A percentile compares a stretch with the other conserved stretches of the same genome.
These are phyloP conservation scores for Torulaspora franciscae DNA, from an alignment of 805 yeast genomes.

Conservation along the genomic window DNA sequence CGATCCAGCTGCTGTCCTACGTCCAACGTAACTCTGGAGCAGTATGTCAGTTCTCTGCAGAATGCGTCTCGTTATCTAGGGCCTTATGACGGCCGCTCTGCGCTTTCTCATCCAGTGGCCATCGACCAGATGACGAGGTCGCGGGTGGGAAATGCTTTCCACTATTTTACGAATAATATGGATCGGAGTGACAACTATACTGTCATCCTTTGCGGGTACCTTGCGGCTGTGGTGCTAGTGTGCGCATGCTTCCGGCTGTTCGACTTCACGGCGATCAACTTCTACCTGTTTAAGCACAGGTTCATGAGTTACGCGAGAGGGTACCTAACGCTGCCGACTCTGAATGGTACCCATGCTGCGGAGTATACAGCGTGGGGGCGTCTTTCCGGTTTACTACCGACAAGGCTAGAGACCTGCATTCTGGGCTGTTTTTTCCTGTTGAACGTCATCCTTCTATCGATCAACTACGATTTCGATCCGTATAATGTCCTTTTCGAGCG, in stretches of 20 bases:
- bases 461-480: conserved; percentile 17
- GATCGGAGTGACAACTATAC: conserved; percentile 21
- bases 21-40: conserved; percentile 11
- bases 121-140: conserved; percentile 9
- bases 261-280: conserved; percentile 13
- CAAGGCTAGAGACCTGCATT: conserved; percentile 21
- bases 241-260: conserved; percentile 9
- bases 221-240: conserved; percentile 8
- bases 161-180: conserved; percentile 17
- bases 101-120: conserved; percentile 14
- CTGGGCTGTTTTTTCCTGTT: conserved; percentile 19
- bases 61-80: conserved; percentile 16
- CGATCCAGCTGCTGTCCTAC: conserved; percentile 9
- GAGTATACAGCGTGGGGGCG: conserved; percentile 10
- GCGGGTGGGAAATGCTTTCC: conserved; percentile 17
- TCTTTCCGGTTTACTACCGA: conserved; percentile 21
- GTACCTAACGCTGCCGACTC: conserved; percentile 15
- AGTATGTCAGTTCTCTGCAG: conserved; percentile 13
- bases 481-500: conserved; percentile 16
- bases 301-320: conserved; percentile 19
- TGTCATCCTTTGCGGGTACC: conserved; percentile 11
- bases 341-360: conserved; percentile 20
- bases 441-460: conserved; percentile 13
- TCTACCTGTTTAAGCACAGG: conserved; percentile 9
- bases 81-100: background rate